phyloP scores from a whole-genome alignment of 192 early-diverging fungal genomes.

The Backusella australiensis region DNA sequence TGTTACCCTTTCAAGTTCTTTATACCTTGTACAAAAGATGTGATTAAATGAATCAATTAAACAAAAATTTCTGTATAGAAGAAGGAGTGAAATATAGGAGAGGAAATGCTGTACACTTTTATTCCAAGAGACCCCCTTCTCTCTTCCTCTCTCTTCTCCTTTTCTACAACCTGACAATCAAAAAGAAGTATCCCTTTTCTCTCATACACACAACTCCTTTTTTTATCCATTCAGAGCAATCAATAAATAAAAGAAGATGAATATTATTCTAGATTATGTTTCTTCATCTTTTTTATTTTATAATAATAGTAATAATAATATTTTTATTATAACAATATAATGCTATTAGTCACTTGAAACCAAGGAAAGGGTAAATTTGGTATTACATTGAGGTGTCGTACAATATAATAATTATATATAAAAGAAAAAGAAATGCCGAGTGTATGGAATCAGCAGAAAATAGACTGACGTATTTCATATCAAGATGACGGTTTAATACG shows the following conservation, averaged over 20 bases:
- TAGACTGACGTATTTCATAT: constrained; percentile 8
- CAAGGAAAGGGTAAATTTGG: not conserved
- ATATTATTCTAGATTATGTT: not conserved
- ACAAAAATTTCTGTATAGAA: too few species aligned
- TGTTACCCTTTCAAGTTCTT: too few species aligned
- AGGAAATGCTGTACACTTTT: too few species aligned
- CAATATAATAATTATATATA: not conserved
- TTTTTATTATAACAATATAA: too few species aligned
- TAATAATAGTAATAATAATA: not conserved
- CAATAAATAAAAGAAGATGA: not conserved
- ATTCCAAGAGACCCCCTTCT: too few species aligned
- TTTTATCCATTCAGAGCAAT: not conserved
- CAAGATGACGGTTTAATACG: not conserved
- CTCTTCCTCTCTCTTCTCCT: too few species aligned
- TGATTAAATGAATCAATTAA: too few species aligned
- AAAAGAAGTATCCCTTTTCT: too few species aligned
- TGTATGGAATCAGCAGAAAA: constrained; percentile 2
- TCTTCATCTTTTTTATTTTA: not conserved
- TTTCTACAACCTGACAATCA: too few species aligned
- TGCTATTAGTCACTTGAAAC: not conserved
- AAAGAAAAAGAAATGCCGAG: not conserved
- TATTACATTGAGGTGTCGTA: not conserved
- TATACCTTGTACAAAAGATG: too few species aligned
- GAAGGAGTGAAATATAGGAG: too few species aligned
- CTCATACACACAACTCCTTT: not conserved